These are phyloP conservation scores for Aspergillus sojae DNA, from an alignment of 2,329 filamentous ascomycete species.

Conservation along the genomic window DNA sequence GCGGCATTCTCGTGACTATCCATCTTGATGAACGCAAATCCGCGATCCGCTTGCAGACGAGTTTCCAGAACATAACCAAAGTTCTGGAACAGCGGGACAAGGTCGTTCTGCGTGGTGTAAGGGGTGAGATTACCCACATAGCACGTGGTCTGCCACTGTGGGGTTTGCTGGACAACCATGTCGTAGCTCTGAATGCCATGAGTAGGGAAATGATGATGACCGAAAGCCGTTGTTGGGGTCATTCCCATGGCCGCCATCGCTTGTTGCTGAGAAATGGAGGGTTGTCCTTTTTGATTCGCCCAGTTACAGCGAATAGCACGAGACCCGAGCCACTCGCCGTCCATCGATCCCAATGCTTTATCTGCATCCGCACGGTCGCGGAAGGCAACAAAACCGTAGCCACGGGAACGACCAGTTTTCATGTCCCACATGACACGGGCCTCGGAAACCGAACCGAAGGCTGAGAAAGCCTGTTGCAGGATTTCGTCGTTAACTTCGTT, in stretches of 20 bases:
- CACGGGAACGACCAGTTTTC: constrained; percentile 97
- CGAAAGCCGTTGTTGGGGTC: constrained; percentile 94
- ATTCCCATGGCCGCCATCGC: constrained; percentile 97
- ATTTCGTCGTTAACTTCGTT: constrained; percentile 99
- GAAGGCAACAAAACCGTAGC: constrained; percentile 97
- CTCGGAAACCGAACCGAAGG: constrained; percentile 93
- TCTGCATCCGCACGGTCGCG: constrained; percentile 91
- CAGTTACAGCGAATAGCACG: constrained; percentile 99
- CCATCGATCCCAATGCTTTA: constrained; percentile 95
- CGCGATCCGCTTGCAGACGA: constrained; percentile 94
- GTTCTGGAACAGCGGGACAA: constrained; percentile 98
- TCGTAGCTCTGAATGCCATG: constrained; percentile 97
- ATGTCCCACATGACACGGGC: constrained; percentile 99
- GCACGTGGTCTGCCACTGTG: constrained; percentile 96
- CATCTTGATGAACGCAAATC: constrained; percentile 99
- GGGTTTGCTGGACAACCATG: constrained; percentile 93
- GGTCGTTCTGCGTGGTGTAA: constrained; percentile 94
- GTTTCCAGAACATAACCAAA: constrained; percentile 98
- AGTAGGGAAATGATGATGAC: constrained; percentile 96
- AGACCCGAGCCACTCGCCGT: constrained; percentile 97
- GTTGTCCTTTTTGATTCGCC: constrained; percentile 99
- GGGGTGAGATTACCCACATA: constrained; percentile 98
- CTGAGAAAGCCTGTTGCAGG: constrained; percentile 88
- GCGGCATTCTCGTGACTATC: constrained; percentile 97
- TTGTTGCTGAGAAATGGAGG: constrained; percentile 96